Evolutionary conservation across 495 filamentous ascomycete genomes (phyloP).

Genomic region (Bacidia gigantensis): DNA sequence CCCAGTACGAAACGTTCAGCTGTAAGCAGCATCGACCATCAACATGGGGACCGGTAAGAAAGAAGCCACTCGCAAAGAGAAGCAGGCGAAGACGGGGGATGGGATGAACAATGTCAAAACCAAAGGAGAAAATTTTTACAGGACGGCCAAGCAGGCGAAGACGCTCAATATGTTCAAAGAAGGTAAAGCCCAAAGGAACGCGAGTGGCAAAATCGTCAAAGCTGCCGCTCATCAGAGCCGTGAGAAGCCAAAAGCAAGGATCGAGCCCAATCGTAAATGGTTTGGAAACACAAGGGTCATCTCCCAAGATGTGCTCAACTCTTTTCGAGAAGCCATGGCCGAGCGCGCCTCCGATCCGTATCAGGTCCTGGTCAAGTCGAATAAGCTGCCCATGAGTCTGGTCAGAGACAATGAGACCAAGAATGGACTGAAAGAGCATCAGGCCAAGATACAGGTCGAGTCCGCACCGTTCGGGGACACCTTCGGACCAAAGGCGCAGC

Average conservation of each 20-base stretch:
- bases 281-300: constrained; percentile 63
- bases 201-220: constrained; percentile 60
- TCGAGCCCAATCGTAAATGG: constrained; percentile 90
- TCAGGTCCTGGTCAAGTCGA: constrained; percentile 79
- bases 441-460: constrained; percentile 88
- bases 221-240: constrained; percentile 73
- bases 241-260: constrained; percentile 65
- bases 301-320: constrained; percentile 50
- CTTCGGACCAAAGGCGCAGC: constrained; percentile 84
- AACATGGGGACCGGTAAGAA: constrained; percentile 94
- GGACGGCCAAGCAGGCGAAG: constrained; percentile 77
- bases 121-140: constrained; percentile 95
- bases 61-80: constrained; percentile 64
- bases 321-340: constrained; percentile 85
- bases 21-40: background rate
- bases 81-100: constrained; percentile 68
- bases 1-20: too few relatives aligned
- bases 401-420: constrained; percentile 50
- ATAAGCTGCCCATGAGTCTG: constrained; percentile 81
- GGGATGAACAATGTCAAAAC: constrained; percentile 80
- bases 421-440: constrained; percentile 81
- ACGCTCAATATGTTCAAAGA: constrained; percentile 77
- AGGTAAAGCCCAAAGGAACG: constrained; percentile 62
- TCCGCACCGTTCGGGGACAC: constrained; percentile 72
- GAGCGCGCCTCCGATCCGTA: constrained; percentile 85